Base-by-base conservation (phyloP, 176 grass and related monocot genomes). In the Oryza rufipogon region DNA sequence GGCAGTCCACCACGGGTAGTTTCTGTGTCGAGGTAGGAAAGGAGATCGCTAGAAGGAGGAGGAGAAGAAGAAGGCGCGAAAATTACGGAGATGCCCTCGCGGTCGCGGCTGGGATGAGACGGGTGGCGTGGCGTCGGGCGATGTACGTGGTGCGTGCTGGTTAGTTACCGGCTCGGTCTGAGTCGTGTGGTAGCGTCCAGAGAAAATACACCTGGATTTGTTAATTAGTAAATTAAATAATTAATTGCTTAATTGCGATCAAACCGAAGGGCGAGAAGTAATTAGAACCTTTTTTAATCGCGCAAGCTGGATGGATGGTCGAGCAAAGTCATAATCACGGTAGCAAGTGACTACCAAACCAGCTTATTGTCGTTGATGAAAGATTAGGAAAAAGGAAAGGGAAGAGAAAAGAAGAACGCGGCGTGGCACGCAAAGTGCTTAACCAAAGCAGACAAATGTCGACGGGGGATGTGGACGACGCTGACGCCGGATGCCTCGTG, bases 1-100 rank as follows among this genome's bases (percentile, higher is more conserved):
- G 54, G 8, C 48, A 71, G 86, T 73, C 64, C 79, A 48, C 68
- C 22, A 33, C 2, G 15, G 61, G 7, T 10, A 77, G 60, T 39
- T 66, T 75, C 51, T 64, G 68, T 88, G 75, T 8, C 84, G 76
- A 47, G 34, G 33, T 39, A 48, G 67, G 39, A 19, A n/a, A 16
- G 39, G 39, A 77, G 83, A 86, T 86, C 88, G 83, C 83, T 86
- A 38, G 5, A 8, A 41, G 33, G 33, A 34, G 33, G 33, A 28
- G 28, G 28, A 28, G 38, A 39, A 66, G 88, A 30, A 52, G 71
- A 52, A 71, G 87, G 41, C 4, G 51, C 11, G 6, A 1, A 47
- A 76, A 77, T 89, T 64, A 12, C 83, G 12, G 30, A 28, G 52
- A 13, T 86, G 66, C 88, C 88, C 54, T 58, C 54, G 54, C 54